These are phyloP conservation scores for Aspergillus sp. DNA, from an alignment of 2,329 filamentous ascomycete species.

Conservation along the genomic window DNA sequence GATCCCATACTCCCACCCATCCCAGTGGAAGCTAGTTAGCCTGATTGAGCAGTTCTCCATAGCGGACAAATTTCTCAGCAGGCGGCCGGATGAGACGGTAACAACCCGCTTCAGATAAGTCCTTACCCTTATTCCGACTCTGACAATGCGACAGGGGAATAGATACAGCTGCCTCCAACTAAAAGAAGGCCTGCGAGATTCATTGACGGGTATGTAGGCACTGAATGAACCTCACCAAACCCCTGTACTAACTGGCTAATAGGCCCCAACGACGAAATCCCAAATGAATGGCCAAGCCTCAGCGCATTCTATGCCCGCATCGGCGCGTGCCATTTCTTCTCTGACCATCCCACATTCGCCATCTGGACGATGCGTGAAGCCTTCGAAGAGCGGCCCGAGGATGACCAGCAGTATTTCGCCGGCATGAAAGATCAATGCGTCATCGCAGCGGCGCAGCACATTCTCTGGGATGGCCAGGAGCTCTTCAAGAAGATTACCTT, in stretches of 20 bases:
- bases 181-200: neutral
- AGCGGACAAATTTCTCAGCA: neutral
- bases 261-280: neutral
- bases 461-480: slow-evolving; percentile 8
- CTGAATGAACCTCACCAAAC: neutral
- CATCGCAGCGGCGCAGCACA: slow-evolving; percentile 8
- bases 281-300: neutral
- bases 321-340: neutral
- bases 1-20: neutral
- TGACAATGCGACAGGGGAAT: neutral
- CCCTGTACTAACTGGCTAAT: neutral
- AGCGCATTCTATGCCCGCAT: neutral
- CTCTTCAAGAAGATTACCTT: neutral
- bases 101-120: no score
- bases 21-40: neutral
- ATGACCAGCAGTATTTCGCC: neutral
- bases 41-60: neutral
- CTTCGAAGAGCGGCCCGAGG: neutral
- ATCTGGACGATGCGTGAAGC: slow-evolving; percentile 5
- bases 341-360: neutral
- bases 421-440: neutral
- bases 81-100: no score
- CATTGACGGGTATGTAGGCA: no score
- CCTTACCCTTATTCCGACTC: no score
- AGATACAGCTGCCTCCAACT: neutral